Conservation (phyloP, 225 moss, liverwort and hornwort species). For the Marchantia polymorpha region DNA sequence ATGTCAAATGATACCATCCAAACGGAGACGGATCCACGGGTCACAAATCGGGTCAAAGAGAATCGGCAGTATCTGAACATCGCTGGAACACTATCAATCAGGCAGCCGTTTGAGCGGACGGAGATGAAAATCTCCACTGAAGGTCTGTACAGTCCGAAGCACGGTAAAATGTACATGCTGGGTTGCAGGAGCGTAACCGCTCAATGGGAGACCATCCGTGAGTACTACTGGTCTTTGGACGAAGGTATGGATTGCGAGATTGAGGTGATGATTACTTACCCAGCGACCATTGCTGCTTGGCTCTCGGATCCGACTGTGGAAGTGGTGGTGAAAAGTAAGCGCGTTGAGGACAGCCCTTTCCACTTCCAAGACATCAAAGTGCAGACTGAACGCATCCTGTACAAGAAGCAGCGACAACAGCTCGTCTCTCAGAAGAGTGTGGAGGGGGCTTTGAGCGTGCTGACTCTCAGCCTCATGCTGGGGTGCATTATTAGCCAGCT, state of each 20-base stretch:
- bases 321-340: conserved; percentile 39
- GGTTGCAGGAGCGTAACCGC: conserved; percentile 46
- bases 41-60: conserved; percentile 37
- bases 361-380: conserved; percentile 36
- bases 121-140: conserved; percentile 32
- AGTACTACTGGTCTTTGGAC: conserved; percentile 17
- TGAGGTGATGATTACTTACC: conserved; percentile 43
- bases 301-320: conserved; percentile 39
- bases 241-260: conserved; percentile 53
- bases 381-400: conserved; percentile 32
- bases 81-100: conserved; percentile 29
- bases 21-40: conserved; percentile 27
- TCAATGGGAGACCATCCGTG: conserved; percentile 38
- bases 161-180: conserved; percentile 57
- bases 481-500: conserved; percentile 43
- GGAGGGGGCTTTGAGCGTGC: conserved; percentile 43
- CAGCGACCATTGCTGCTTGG: conserved; percentile 43
- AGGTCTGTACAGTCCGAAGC: conserved; percentile 44
- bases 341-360: conserved; percentile 30
- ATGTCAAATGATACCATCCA: conserved; percentile 30
- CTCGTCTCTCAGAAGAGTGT: conserved; percentile 31
- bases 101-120: background rate
- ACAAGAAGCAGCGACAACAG: conserved; percentile 35
- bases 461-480: conserved; percentile 47
- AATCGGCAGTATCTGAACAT: conserved; percentile 34